Base-by-base conservation (phyloP, 2,329 filamentous ascomycete species). In the Aureobasidium sp. region DNA sequence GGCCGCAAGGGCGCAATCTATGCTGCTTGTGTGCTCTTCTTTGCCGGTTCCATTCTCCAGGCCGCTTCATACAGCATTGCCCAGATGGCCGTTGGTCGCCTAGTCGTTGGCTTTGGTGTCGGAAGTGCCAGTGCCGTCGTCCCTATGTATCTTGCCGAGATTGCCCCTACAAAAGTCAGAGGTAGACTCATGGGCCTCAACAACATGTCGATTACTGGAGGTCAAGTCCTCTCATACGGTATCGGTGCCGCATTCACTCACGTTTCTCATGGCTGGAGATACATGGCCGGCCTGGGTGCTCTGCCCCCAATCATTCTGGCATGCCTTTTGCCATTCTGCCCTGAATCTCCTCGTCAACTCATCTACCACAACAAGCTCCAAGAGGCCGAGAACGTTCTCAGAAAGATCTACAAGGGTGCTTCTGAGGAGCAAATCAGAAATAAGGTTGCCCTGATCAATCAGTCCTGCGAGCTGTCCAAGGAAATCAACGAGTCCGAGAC, bases 101-200 rank as follows among this genome's bases (percentile, higher is more conserved):
- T 77, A 3, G 59, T 79, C 2, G 69, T 78, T 35, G 75, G 76
- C 3, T 65, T 78, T 6, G 74, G 75, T 37, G 73, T 76, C n/a
- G 72, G 73, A 0, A 70, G 66, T 1, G 74, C 73, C 8, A 70
- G 71, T 12, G 76, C 78, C 72, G 49, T 55, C 40, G 44, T 42
- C 11, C 58, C 32, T 39, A 74, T 74, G 39, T 95, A 95, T 70
- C 91, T 96, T 56, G 85, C 86, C 10, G 91, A 97, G 68, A 74
- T 95, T 11, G 83, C 88, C 3, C 90, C 91, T 0, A 81, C 87
- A 50, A 61, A 61, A 44, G 65, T 62, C 38, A 64, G 69, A 24
- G 69, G 68, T 30, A 63, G 66, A 29, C 59, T 71, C 27, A 69
- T 71, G 53, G 67, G 67, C 57, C 65, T 70, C 41, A 67, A 69